Conservation (phyloP, 225 moss, liverwort and hornwort species). For the Asterella californica region DNA sequence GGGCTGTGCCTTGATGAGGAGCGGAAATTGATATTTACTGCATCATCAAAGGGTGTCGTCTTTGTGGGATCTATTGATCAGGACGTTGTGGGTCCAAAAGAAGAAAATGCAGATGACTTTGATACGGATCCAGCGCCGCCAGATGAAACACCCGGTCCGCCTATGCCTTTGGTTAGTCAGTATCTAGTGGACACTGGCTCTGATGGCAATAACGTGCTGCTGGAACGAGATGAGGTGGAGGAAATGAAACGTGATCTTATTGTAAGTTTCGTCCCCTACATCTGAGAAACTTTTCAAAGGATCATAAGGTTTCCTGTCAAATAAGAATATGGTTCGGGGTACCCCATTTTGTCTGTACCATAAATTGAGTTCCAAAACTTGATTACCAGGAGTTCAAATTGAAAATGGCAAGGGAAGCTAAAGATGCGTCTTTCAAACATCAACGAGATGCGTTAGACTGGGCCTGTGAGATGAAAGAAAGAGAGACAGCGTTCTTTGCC, state of each 20-base stretch:
- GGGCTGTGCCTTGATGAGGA: conserved; percentile 57
- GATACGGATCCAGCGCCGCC: conserved; percentile 25
- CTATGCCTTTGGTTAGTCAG: conserved; percentile 25
- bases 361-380: not conserved
- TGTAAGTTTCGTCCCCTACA: conserved; percentile 10
- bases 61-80: conserved; percentile 43
- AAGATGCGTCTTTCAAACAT: conserved; percentile 59
- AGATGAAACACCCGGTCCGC: conserved; percentile 12
- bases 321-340: not conserved
- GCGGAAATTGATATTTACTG: conserved; percentile 44
- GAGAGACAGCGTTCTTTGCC: conserved; percentile 38
- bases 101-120: conserved; percentile 28
- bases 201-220: conserved; percentile 39
- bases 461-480: conserved; percentile 54
- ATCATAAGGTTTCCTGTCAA: not conserved
- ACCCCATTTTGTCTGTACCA: too few relatives aligned
- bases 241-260: conserved; percentile 51
- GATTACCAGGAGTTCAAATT: conserved; percentile 52
- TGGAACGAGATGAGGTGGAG: conserved; percentile 45
- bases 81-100: conserved; percentile 34
- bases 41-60: conserved; percentile 50
- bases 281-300: not conserved
- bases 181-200: conserved; percentile 34
- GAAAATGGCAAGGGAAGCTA: conserved; percentile 50
- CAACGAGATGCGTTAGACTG: conserved; percentile 65